These are phyloP conservation scores for Crotalaria pallida DNA, from an alignment of 306 rosid species.

Conservation along the genomic window DNA sequence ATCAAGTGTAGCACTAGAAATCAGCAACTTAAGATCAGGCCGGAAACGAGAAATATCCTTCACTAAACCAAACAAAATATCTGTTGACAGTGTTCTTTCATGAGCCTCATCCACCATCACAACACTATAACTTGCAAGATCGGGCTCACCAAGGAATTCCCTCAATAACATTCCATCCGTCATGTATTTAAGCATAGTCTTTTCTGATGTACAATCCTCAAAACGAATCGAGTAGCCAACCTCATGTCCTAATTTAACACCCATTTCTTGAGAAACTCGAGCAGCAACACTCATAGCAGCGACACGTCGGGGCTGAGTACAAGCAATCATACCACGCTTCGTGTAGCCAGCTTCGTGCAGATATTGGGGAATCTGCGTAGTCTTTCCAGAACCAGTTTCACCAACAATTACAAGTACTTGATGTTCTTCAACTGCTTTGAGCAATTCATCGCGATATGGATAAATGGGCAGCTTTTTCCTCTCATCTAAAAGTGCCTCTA, in stretches of 20 bases:
- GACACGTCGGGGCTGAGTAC: slow-evolving; percentile 96
- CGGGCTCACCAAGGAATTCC: slow-evolving; percentile 96
- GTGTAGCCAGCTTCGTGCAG: slow-evolving; percentile 98
- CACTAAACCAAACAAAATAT: slow-evolving; percentile 88
- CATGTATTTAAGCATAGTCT: slow-evolving; percentile 91
- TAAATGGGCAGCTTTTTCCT: slow-evolving; percentile 79
- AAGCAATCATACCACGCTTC: slow-evolving; percentile 87
- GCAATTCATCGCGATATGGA: slow-evolving; percentile 68
- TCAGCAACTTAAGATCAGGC: slow-evolving; percentile 86
- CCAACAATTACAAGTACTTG: slow-evolving; percentile 98
- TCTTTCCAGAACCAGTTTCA: slow-evolving; percentile 99
- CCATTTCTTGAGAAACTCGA: slow-evolving; percentile 96
- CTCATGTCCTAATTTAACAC: slow-evolving; percentile 95
- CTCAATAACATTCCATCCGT: slow-evolving; percentile 97
- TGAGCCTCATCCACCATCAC: slow-evolving; percentile 99
- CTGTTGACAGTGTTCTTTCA: slow-evolving; percentile 97
- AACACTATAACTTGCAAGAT: slow-evolving; percentile 90
- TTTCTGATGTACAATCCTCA: slow-evolving; percentile 95
- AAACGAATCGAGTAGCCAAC: slow-evolving; percentile 98
- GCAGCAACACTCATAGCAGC: slow-evolving; percentile 99
- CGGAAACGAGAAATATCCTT: slow-evolving; percentile 95
- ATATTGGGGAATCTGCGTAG: slow-evolving; percentile 96
- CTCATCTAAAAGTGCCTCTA: slow-evolving; percentile 89
- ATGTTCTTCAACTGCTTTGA: slow-evolving; percentile 67
- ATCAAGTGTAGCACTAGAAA: slow-evolving; percentile 96